A percentile compares a stretch with the other conserved stretches of the same genome.
Conservation (phyloP, 208 protist genomes). For the Trypanosoma caninum region DNA sequence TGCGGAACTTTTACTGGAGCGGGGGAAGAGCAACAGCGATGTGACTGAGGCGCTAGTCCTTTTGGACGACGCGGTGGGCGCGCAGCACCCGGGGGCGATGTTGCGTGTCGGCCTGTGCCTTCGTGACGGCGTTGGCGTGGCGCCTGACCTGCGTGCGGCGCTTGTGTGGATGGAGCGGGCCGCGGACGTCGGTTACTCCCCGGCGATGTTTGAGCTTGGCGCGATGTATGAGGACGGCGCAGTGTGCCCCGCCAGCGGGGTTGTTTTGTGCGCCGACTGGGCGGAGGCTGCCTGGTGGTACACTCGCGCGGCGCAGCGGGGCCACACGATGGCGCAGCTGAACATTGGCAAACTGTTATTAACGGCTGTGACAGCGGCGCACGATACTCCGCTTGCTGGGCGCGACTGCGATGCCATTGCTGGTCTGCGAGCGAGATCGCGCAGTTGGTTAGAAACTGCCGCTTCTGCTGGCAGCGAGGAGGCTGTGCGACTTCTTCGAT, state of each 20-base stretch:
- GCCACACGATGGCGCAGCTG: constrained; percentile 62
- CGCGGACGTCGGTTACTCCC: constrained; percentile 53
- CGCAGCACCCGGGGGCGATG: constrained; percentile 67
- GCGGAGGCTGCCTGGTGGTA: constrained; percentile 75
- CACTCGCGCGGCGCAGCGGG: constrained; percentile 40
- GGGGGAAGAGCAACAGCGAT: not conserved
- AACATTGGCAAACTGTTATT: constrained; percentile 77
- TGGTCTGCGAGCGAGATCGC: constrained; percentile 29
- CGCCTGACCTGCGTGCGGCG: constrained; percentile 34
- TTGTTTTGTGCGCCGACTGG: constrained; percentile 51
- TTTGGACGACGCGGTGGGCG: constrained; percentile 47
- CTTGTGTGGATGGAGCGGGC: constrained; percentile 64
- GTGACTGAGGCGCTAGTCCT: constrained; percentile 21
- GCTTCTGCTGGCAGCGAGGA: constrained; percentile 54
- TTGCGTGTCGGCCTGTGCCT: constrained; percentile 57
- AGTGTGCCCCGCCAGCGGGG: not conserved
- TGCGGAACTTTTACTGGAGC: constrained; percentile 31
- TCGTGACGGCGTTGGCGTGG: constrained; percentile 51
- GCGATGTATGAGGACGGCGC: constrained; percentile 62
- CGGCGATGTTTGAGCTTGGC: constrained; percentile 80
- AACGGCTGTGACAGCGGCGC: constrained; percentile 33
- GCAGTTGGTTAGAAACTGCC: constrained; percentile 55
- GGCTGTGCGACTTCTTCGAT: constrained; percentile 46
- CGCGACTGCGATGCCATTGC: constrained; percentile 9
- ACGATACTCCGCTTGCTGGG: not conserved